These are phyloP conservation scores for Stagonosporopsis cucurbitacearum DNA, from an alignment of 2,329 filamentous ascomycete species.

Conservation along the genomic window DNA sequence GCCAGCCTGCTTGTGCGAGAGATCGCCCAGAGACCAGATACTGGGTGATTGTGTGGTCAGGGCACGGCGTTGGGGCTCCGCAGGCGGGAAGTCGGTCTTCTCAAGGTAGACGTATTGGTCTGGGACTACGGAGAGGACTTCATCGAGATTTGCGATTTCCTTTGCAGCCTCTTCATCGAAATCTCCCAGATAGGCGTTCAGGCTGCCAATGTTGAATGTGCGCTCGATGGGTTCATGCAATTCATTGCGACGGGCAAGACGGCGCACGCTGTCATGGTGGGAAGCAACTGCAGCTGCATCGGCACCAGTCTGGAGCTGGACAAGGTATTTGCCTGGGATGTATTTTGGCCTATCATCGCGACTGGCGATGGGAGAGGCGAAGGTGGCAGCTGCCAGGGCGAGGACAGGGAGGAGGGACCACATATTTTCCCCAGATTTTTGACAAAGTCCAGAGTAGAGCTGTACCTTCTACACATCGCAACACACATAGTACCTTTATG, in stretches of 20 bases:
- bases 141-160: slow-evolving; percentile 16
- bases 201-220: slow-evolving; percentile 21
- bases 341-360: slow-evolving; percentile 25
- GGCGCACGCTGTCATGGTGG: slow-evolving; percentile 18
- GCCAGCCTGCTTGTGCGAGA: slow-evolving; percentile 15
- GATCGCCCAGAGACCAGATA: slow-evolving; percentile 23
- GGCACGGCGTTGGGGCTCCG: not conserved
- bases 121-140: slow-evolving; percentile 7
- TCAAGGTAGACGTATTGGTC: slow-evolving; percentile 13
- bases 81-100: not conserved
- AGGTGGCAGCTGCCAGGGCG: not conserved
- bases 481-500: not conserved
- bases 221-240: slow-evolving; percentile 16
- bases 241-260: slow-evolving; percentile 16
- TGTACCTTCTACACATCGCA: not conserved
- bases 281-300: slow-evolving; percentile 15
- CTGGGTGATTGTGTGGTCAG: slow-evolving; percentile 7
- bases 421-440: not conserved
- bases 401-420: slow-evolving; percentile 3
- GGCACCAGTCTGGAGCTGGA: slow-evolving; percentile 45
- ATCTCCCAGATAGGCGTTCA: slow-evolving; percentile 50
- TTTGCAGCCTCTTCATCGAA: slow-evolving; percentile 53
- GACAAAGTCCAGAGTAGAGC: not conserved
- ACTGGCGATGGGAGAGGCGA: not conserved
- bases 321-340: slow-evolving; percentile 45